phyloP scores from a whole-genome alignment of 768 basidiomycete genomes.

The Trametes cinnabarina region DNA sequence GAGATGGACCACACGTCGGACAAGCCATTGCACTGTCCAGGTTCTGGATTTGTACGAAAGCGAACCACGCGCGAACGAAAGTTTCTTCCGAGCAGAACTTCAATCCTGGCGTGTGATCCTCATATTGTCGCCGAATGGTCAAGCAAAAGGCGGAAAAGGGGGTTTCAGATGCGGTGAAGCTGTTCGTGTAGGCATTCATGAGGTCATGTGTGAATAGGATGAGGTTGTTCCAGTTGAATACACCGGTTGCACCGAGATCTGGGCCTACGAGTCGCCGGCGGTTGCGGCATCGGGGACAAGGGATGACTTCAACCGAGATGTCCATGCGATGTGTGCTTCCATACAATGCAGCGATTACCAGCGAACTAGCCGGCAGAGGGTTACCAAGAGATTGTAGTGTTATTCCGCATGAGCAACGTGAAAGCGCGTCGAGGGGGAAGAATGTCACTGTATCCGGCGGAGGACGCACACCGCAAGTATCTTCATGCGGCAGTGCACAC shows the following conservation, averaged over 20 bases:
- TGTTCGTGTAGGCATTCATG: constrained; percentile 18
- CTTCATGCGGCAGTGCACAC: constrained; percentile 1
- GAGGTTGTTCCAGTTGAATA: constrained; percentile 23
- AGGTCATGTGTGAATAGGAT: constrained; percentile 22
- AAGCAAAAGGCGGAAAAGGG: constrained; percentile 21
- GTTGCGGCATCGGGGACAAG: neutral
- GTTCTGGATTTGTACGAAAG: constrained; percentile 13
- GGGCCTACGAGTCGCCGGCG: constrained; percentile 10
- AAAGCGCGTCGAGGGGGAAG: neutral
- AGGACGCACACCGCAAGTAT: neutral
- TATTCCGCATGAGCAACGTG: neutral
- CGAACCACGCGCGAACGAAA: constrained; percentile 19
- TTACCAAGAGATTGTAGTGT: neutral
- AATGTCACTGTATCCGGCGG: too few species aligned
- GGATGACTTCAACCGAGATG: neutral
- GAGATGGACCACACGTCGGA: constrained; percentile 14
- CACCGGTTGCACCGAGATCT: constrained; percentile 4
- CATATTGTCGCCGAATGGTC: constrained; percentile 7
- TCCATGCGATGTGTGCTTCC: neutral
- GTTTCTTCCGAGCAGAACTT: constrained; percentile 17
- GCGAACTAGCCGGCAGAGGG: neutral
- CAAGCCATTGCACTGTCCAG: constrained; percentile 13
- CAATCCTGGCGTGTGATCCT: neutral
- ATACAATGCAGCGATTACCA: neutral
- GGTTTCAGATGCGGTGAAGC: constrained; percentile 16